phyloP scores from a whole-genome alignment of 495 filamentous ascomycete genomes.

The Penicillium herquei region DNA sequence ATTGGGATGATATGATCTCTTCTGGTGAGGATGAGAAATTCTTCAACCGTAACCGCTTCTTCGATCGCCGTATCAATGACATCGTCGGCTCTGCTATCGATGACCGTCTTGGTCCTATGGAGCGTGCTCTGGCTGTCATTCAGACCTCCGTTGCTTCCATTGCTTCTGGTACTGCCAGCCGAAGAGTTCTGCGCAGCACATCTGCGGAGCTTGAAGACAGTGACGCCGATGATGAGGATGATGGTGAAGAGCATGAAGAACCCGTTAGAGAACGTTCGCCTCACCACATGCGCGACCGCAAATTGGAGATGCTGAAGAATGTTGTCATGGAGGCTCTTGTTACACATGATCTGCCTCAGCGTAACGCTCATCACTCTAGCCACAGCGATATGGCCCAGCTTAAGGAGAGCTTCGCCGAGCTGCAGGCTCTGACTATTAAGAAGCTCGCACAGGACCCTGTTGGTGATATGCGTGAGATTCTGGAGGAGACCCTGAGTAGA shows the following conservation, averaged over 20 bases:
- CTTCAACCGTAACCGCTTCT: slow-evolving; percentile 71
- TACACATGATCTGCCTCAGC: slow-evolving; percentile 44
- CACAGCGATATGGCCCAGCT: slow-evolving; percentile 50
- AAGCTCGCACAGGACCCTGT: slow-evolving; percentile 40
- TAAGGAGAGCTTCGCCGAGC: slow-evolving; percentile 55
- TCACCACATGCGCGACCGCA: slow-evolving; percentile 67
- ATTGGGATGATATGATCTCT: slow-evolving; percentile 87
- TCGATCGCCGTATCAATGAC: slow-evolving; percentile 82
- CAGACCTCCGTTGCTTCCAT: slow-evolving; percentile 62
- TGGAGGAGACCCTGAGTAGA: slow-evolving; percentile 45
- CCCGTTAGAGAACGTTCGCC: slow-evolving; percentile 56
- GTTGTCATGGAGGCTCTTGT: slow-evolving; percentile 78
- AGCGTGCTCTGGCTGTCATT: slow-evolving; percentile 72
- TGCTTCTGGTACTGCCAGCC: slow-evolving; percentile 36
- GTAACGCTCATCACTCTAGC: slow-evolving; percentile 33
- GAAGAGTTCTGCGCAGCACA: slow-evolving; percentile 50
- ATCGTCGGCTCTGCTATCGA: slow-evolving; percentile 78
- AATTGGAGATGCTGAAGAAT: slow-evolving; percentile 76
- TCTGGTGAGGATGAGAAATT: slow-evolving; percentile 80
- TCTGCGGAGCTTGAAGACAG: slow-evolving; percentile 70
- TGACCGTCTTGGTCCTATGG: slow-evolving; percentile 71
- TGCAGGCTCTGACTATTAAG: slow-evolving; percentile 48
- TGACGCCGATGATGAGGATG: slow-evolving; percentile 94
- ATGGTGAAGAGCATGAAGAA: slow-evolving; percentile 53
- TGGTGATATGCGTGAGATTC: slow-evolving; percentile 42